Conservation (phyloP, 1,139 yeast species). For the Insectozyma bohioensis region DNA sequence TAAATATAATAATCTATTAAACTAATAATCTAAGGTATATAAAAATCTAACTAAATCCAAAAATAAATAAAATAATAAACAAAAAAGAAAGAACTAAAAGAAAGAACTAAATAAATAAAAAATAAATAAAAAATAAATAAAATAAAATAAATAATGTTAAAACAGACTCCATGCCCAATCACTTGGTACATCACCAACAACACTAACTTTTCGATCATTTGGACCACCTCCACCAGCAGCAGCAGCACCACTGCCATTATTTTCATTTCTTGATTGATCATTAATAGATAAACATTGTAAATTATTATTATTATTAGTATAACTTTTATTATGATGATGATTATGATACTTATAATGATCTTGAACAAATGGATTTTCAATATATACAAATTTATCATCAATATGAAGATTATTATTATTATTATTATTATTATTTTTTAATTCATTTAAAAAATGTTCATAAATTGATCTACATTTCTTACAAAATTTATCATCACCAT, state of each 20-base stretch:
- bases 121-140: no score
- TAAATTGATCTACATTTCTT: conserved; percentile 38
- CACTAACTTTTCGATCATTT: conserved; percentile 7
- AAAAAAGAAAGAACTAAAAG: no score
- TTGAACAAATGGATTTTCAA: conserved; percentile 39
- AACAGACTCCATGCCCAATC: conserved; percentile 53
- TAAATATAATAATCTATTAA: no score
- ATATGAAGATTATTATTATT: conserved; percentile 21
- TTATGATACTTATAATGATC: no score
- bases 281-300: no score
- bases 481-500: conserved; percentile 28
- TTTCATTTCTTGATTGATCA: no score
- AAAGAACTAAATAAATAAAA: no score
- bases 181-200: conserved; percentile 26
- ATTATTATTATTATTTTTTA: conserved; percentile 1
- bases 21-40: no score
- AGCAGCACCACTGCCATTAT: background rate
- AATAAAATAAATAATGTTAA: conserved; percentile 16
- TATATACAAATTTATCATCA: conserved; percentile 19
- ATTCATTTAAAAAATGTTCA: conserved; percentile 21
- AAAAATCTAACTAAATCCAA: background rate
- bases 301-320: no score
- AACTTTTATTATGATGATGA: no score
- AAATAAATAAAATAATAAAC: background rate
- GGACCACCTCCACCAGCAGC: background rate